Evolutionary conservation across 805 yeast genomes (phyloP), one percentile per base, ranked within the genome.

Genomic region (Yarrowia porcina): DNA sequence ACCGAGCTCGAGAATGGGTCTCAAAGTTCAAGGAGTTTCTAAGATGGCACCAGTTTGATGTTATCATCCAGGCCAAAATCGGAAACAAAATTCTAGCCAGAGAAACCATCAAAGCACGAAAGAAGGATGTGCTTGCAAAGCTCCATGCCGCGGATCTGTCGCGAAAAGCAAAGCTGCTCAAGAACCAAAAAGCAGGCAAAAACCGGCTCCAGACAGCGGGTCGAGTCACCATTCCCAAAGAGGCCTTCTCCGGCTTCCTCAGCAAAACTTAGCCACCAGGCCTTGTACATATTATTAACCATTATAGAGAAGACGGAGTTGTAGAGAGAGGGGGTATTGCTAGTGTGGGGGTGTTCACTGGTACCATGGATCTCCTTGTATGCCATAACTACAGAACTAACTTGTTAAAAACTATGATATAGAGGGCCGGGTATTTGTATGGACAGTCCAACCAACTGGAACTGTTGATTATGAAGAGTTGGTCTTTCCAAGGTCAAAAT

Each of bases 51-150:
- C 82, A 92, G 66, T 93, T 89, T 70, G 98, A 93, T 73, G 96
- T 94, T 27, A 86, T 91, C 13, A 89, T 93, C 63, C 99, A 93
- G 72, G 97, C 98, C 3, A 82, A 83, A 67, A 92, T 93, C 13
- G 88, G 87, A 64, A 83, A 82, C 69, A 86, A 87, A 70, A 85
- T 91, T 25, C 79, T 93, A 9, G 97, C 98, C 0, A 79, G 99
- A 66, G 97, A 93, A 70, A 92, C 97, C 0, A 89, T 94, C 66
- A 89, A 90, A 72, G 98, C 98, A 6, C 83, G 90, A 71, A 79
- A 97, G 65, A 93, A 93, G 75, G 98, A 93, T 74, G 99, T 93
- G n/a, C 79, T 94, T 63, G 96, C 94, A 28, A 89, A 85, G 70
- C 77, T 94, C 65, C 98, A 93, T 74, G 99, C 98, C 0, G 86